Percentiles rank a stretch among this genome's conserved stretches.
phyloP scores from a whole-genome alignment of 1,139 yeast species.

The Arxiozyma bovina region DNA sequence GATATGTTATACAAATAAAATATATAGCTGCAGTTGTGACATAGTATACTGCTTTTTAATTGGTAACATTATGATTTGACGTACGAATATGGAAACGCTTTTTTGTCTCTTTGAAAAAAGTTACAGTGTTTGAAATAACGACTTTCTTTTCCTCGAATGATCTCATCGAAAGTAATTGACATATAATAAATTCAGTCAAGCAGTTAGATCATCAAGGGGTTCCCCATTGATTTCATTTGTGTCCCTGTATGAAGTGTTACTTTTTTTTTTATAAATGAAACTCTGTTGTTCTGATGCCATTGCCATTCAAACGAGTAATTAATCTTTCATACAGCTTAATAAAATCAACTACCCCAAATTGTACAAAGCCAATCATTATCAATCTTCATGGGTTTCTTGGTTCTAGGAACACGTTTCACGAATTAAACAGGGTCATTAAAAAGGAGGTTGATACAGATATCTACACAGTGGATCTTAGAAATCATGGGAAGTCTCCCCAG shows the following conservation, averaged over 20 bases:
- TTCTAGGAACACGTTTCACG: constrained; percentile 18
- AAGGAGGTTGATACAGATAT: constrained; percentile 28
- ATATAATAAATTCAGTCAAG: too few species aligned
- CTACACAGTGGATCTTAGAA: constrained; percentile 42
- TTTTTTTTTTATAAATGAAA: too few species aligned
- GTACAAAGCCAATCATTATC: constrained; percentile 17
- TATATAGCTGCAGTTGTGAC: too few species aligned
- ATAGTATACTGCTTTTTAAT: too few species aligned
- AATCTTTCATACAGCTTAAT: constrained; percentile 18
- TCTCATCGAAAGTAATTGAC: background rate
- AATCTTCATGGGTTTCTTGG: constrained; percentile 30
- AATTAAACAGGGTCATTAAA: constrained; percentile 29
- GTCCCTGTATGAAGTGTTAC: background rate
- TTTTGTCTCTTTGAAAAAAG: too few species aligned
- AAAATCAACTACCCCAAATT: constrained; percentile 9
- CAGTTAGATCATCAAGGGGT: background rate
- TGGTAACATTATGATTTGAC: too few species aligned
- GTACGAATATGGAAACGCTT: too few species aligned
- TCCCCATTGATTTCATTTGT: too few species aligned
- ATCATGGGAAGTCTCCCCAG: constrained; percentile 44
- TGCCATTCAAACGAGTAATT: constrained; percentile 10
- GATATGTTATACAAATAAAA: background rate
- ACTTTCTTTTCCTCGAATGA: background rate
- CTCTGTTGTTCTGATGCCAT: background rate
- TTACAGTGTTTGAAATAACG: too few species aligned